Percentiles rank a stretch among this genome's conserved stretches.
These are phyloP conservation scores for Lasiodiplodia gonubiensis DNA, from an alignment of 2,329 filamentous ascomycete species.

Conservation along the genomic window DNA sequence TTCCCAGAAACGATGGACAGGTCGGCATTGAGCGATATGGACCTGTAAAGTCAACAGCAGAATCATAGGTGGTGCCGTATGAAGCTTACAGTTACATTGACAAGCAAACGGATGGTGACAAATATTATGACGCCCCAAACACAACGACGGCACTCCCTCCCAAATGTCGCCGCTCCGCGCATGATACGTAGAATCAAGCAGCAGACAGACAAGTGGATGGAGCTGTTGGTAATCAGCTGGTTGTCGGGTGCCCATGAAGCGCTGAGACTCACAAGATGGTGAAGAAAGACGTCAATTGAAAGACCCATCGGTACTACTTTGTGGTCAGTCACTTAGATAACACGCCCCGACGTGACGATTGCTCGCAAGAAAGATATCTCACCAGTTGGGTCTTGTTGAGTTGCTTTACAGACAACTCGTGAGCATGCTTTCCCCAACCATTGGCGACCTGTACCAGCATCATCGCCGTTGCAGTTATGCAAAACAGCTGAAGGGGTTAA, in stretches of 20 bases:
- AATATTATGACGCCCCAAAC: neutral
- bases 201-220: slow-evolving; percentile 17
- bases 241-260: neutral
- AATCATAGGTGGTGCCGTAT: neutral
- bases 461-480: neutral
- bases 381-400: slow-evolving; percentile 11
- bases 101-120: neutral
- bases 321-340: neutral
- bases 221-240: neutral
- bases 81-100: slow-evolving; percentile 3
- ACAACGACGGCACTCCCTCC: neutral
- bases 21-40: slow-evolving; percentile 11
- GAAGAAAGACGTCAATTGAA: neutral
- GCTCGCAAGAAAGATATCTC: neutral
- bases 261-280: neutral
- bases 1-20: slow-evolving; percentile 17
- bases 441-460: slow-evolving; percentile 15
- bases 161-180: slow-evolving; percentile 20
- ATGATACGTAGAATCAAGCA: slow-evolving; percentile 13
- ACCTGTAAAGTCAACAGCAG: neutral
- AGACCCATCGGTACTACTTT: slow-evolving; percentile 18
- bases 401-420: neutral
- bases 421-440: slow-evolving; percentile 20
- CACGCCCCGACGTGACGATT: too few species aligned
- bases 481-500: neutral